phyloP scores from a whole-genome alignment of 179 eudicot genomes.

The Spinacia oleracea region DNA sequence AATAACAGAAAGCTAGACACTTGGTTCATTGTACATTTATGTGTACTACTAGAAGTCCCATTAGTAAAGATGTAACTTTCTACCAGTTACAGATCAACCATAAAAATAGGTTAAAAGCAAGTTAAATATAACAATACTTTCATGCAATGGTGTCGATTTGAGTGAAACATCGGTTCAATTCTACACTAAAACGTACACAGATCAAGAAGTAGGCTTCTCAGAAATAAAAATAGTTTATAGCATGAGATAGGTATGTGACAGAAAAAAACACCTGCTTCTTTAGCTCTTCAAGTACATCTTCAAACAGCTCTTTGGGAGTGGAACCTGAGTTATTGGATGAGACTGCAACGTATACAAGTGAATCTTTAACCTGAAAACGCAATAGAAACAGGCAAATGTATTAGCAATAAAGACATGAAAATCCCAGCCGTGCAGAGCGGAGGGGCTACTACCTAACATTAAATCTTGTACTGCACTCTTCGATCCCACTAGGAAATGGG shows the following conservation, averaged over 20 bases:
- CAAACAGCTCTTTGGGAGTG: slow-evolving; percentile 87
- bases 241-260: neutral
- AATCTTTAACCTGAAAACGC: slow-evolving; percentile 65
- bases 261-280: slow-evolving; percentile 62
- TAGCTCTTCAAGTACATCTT: slow-evolving; percentile 90
- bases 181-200: neutral
- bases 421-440: neutral
- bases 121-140: neutral
- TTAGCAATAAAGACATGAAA: neutral
- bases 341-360: slow-evolving; percentile 73
- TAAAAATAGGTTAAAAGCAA: neutral
- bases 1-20: neutral
- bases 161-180: neutral
- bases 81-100: neutral
- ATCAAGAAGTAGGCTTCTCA: neutral
- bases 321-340: slow-evolving; percentile 88
- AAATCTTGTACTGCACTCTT: neutral
- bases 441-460: neutral
- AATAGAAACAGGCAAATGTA: neutral
- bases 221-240: neutral
- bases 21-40: slow-evolving; percentile 1
- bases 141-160: slow-evolving; percentile 1
- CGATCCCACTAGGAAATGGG: neutral
- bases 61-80: neutral
- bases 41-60: neutral